Percentiles rank a stretch among this genome's conserved stretches.
phyloP scores from a whole-genome alignment of 2,329 filamentous ascomycete genomes.

The Aspergillus versicolor region DNA sequence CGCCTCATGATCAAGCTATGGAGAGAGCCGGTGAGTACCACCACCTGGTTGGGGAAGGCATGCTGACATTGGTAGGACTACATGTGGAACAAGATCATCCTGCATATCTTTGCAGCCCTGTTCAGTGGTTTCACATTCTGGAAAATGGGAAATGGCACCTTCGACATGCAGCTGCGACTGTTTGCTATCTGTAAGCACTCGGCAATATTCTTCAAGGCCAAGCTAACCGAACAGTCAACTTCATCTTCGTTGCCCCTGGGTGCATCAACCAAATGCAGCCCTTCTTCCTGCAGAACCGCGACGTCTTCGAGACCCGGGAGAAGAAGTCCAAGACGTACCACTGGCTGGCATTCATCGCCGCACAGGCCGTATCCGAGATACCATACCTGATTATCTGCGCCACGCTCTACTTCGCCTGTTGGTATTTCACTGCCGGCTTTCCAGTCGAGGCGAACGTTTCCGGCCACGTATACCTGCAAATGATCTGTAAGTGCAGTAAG shows the following conservation, averaged over 20 bases:
- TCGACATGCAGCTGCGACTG: conserved; percentile 54
- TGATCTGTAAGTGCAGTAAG: conserved; percentile 28
- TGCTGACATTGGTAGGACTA: conserved; percentile 64
- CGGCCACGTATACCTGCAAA: conserved; percentile 41
- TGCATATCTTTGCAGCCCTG: conserved; percentile 49
- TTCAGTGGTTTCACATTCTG: conserved; percentile 60
- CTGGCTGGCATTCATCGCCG: conserved; percentile 61
- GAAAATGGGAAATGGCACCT: conserved; percentile 54
- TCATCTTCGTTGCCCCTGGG: conserved; percentile 61
- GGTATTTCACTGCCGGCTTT: conserved; percentile 60
- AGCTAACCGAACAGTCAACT: conserved; percentile 46
- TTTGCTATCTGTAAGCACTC: conserved; percentile 48
- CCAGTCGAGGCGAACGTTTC: conserved; percentile 31
- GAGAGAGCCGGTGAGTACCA: conserved; percentile 61
- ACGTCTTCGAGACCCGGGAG: conserved; percentile 60
- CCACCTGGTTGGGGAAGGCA: conserved; percentile 65
- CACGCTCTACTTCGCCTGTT: conserved; percentile 51
- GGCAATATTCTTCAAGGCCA: neutral
- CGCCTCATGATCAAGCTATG: conserved; percentile 34
- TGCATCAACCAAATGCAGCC: conserved; percentile 61
- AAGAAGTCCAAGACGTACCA: conserved; percentile 63
- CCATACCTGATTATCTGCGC: conserved; percentile 47
- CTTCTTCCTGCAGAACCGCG: conserved; percentile 56
- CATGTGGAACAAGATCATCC: conserved; percentile 59
- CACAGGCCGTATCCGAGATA: conserved; percentile 50